These are phyloP conservation scores for Termitomyces sp. DNA, from an alignment of 768 basidiomycete species.

Conservation along the genomic window DNA sequence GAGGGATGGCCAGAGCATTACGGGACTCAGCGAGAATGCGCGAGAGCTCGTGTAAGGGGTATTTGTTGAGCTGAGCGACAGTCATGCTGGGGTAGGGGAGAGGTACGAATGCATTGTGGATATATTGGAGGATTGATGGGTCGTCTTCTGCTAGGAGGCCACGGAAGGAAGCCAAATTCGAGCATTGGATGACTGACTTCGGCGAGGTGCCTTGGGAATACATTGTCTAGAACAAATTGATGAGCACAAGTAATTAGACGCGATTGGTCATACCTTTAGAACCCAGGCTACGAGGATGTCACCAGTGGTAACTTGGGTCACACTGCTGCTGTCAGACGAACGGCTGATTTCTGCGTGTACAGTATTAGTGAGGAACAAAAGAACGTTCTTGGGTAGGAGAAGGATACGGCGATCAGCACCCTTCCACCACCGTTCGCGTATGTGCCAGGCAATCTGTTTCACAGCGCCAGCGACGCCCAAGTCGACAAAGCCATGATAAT, in stretches of 20 bases:
- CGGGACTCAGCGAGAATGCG: constrained; percentile 21
- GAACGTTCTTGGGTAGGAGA: constrained; percentile 30
- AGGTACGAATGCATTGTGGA: constrained; percentile 39
- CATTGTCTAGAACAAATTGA: constrained; percentile 25
- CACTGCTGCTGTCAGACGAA: constrained; percentile 20
- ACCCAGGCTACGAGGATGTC: constrained; percentile 42
- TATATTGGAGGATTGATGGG: constrained; percentile 25
- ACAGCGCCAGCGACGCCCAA: constrained; percentile 29
- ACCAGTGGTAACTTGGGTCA: constrained; percentile 27
- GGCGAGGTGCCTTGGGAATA: constrained; percentile 32
- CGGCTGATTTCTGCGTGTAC: constrained; percentile 26
- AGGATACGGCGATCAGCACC: constrained; percentile 34
- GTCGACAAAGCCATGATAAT: constrained; percentile 25
- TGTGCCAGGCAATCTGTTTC: constrained; percentile 34
- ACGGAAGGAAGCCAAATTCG: constrained; percentile 39
- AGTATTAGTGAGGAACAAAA: constrained; percentile 28
- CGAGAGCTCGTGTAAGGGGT: constrained; percentile 29
- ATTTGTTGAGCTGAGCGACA: constrained; percentile 30
- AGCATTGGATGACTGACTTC: constrained; percentile 31
- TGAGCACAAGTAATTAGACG: neutral
- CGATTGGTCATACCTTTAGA: constrained; percentile 29
- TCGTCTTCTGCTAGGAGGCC: constrained; percentile 22
- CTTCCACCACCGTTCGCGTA: constrained; percentile 35
- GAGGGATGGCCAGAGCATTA: constrained; percentile 24
- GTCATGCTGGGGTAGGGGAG: constrained; percentile 40